Percentiles rank a stretch among this genome's conserved stretches.
Evolutionary conservation across 2,329 filamentous ascomycete species (phyloP).

Genomic region (Aspergillus vadensis): DNA sequence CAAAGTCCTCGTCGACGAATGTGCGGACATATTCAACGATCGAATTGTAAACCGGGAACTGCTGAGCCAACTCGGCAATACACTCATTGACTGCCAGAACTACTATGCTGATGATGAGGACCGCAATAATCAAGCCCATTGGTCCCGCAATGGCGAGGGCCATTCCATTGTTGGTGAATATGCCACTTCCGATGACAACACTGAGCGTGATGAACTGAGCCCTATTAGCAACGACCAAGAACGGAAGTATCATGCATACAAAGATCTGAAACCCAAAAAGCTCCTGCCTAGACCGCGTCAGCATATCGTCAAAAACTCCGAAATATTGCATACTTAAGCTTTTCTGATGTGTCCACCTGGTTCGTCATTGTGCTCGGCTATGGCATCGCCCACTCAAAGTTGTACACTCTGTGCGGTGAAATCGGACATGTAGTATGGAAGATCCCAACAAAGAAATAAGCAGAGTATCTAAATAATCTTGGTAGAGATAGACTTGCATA

Average conservation of each 20-base stretch:
- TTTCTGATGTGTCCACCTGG: background rate
- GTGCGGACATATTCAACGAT: background rate
- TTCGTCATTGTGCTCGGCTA: background rate
- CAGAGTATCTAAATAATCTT: background rate
- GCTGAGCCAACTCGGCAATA: background rate
- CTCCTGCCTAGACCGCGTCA: background rate
- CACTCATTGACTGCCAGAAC: background rate
- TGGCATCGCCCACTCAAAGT: background rate
- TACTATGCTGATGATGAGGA: background rate
- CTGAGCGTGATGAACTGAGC: background rate
- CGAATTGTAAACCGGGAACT: background rate
- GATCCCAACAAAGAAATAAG: background rate
- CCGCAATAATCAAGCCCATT: background rate
- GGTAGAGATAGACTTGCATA: background rate
- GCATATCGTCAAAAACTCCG: background rate
- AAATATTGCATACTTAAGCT: background rate
- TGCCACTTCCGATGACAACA: background rate
- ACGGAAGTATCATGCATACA: background rate
- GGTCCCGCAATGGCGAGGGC: background rate
- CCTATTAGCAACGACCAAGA: background rate
- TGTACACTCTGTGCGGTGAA: background rate
- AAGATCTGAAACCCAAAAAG: slow-evolving; percentile 1
- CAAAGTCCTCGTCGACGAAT: background rate
- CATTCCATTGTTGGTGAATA: background rate
- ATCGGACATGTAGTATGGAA: background rate